These are phyloP conservation scores for Petrea volubilis DNA, from an alignment of 257 asterid species.

Conservation along the genomic window DNA sequence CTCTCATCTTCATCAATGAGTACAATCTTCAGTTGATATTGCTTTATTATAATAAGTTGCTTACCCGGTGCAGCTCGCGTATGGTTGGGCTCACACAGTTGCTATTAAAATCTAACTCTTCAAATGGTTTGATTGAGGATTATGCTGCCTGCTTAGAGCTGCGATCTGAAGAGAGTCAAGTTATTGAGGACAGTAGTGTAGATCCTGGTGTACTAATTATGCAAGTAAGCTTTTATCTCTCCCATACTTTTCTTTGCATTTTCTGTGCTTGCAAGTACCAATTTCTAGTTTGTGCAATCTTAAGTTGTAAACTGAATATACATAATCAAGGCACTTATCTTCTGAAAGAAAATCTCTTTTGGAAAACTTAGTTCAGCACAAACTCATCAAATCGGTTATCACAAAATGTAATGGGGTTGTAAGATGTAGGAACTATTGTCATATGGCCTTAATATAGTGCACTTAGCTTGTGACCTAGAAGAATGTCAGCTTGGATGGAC, in stretches of 20 bases:
- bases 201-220: constrained; percentile 89
- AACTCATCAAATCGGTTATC: neutral
- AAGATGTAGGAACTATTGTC: neutral
- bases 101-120: constrained; percentile 73
- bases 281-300: neutral
- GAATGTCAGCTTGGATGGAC: neutral
- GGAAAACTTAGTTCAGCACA: neutral
- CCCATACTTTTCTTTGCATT: neutral
- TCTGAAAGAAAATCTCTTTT: neutral
- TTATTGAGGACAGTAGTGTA: constrained; percentile 72
- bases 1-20: constrained; percentile 15
- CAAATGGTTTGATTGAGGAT: constrained; percentile 78
- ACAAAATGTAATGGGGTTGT: neutral
- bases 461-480: neutral
- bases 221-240: constrained; percentile 62
- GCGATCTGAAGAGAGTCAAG: constrained; percentile 82
- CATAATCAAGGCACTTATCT: neutral
- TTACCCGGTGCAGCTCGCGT: constrained; percentile 67
- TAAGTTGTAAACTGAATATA: neutral
- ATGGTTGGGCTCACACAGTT: constrained; percentile 90
- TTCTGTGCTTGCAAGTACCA: neutral
- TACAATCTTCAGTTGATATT: constrained; percentile 22
- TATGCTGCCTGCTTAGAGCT: constrained; percentile 96
- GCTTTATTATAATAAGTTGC: constrained; percentile 15
- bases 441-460: neutral